Percentiles rank a stretch among this genome's conserved stretches.
Conservation (phyloP, 1,139 yeast genomes). For the Kluyveromyces sp. region DNA sequence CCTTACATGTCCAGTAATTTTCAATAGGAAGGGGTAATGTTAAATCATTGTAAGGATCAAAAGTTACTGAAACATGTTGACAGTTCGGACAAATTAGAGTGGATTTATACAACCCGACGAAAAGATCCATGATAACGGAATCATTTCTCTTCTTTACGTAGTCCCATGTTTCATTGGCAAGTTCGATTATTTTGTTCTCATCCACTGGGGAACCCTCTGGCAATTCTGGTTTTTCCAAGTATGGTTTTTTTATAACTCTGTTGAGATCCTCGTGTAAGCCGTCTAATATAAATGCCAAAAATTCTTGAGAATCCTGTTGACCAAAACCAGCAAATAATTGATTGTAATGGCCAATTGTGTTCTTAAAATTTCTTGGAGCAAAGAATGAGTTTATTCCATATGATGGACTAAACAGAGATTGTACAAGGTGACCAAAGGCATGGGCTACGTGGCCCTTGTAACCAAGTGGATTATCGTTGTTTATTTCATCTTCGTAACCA, state of each 20-base stretch:
- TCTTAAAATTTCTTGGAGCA: constrained; percentile 72
- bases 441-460: constrained; percentile 72
- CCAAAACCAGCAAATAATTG: constrained; percentile 79
- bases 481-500: constrained; percentile 60
- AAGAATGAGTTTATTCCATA: constrained; percentile 13
- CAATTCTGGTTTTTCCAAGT: constrained; percentile 80
- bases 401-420: constrained; percentile 40
- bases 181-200: constrained; percentile 47
- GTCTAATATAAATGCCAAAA: constrained; percentile 80
- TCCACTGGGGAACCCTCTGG: constrained; percentile 46
- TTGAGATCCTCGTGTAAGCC: constrained; percentile 92
- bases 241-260: constrained; percentile 73
- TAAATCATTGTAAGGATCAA: constrained; percentile 89
- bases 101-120: constrained; percentile 86
- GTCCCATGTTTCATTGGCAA: constrained; percentile 77
- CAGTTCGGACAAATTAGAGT: constrained; percentile 86
- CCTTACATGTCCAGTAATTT: constrained; percentile 62
- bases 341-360: constrained; percentile 70
- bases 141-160: constrained; percentile 77
- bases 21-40: constrained; percentile 83
- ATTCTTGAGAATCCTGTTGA: constrained; percentile 96
- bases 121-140: constrained; percentile 75
- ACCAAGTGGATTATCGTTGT: constrained; percentile 75
- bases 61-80: constrained; percentile 72
- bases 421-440: constrained; percentile 61